Evolutionary conservation across 2,329 filamentous ascomycete species (phyloP).

Genomic region (Alternaria arborescens): DNA sequence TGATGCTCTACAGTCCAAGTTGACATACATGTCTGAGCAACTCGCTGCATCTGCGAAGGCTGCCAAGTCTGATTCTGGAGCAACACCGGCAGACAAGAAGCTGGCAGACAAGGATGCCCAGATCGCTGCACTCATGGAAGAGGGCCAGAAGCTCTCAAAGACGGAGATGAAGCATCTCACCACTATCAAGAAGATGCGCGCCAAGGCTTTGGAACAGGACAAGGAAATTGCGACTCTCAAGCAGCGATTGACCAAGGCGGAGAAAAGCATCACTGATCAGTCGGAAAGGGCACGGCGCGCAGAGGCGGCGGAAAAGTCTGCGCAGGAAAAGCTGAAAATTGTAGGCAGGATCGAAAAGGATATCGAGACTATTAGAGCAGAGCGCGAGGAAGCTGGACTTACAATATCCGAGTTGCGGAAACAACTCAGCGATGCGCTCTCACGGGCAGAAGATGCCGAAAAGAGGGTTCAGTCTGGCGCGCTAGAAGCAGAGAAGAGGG

Average conservation of each 20-base stretch:
- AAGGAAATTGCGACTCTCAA: conserved; percentile 63
- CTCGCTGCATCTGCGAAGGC: conserved; percentile 78
- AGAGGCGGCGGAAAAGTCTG: conserved; percentile 66
- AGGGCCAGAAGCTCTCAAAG: conserved; percentile 87
- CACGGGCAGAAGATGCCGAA: conserved; percentile 72
- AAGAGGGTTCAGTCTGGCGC: conserved; percentile 72
- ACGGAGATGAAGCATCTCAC: conserved; percentile 85
- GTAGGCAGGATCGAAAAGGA: conserved; percentile 64
- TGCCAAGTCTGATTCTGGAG: conserved; percentile 59
- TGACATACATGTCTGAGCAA: conserved; percentile 86
- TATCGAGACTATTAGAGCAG: conserved; percentile 67
- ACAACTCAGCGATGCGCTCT: conserved; percentile 73
- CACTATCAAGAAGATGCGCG: conserved; percentile 80
- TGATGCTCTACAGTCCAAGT: conserved; percentile 88
- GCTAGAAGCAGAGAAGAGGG: conserved; percentile 70
- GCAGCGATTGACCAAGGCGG: conserved; percentile 69
- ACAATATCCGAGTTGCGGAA: conserved; percentile 73
- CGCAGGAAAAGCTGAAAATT: conserved; percentile 63
- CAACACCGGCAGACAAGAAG: conserved; percentile 69
- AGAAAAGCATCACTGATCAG: conserved; percentile 69
- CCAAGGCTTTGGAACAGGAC: conserved; percentile 61
- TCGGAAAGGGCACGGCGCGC: conserved; percentile 68
- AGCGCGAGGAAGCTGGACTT: conserved; percentile 69
- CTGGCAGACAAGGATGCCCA: conserved; percentile 89
- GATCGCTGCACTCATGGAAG: conserved; percentile 88